Percentiles rank a stretch among this genome's conserved stretches.
Conservation (phyloP, 345 rosid species). For the Carallia brachiata region DNA sequence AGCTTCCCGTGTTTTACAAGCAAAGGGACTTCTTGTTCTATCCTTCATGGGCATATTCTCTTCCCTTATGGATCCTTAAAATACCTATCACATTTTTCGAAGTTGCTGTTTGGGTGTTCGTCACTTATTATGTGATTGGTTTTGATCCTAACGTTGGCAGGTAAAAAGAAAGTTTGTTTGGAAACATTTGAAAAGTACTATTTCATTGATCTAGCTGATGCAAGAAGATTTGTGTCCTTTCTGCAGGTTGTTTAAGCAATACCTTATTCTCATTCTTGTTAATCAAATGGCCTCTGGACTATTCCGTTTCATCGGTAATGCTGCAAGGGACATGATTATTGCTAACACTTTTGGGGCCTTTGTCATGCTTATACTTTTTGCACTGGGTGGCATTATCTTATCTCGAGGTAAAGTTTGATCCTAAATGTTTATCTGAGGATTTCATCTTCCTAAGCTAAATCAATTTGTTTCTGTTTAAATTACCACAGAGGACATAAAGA, state of each 20-base stretch:
- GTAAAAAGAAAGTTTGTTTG: slow-evolving; percentile 26
- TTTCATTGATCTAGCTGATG: not conserved
- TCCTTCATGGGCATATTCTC: slow-evolving; percentile 78
- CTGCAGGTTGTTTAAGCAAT: slow-evolving; percentile 63
- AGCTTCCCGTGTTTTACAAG: slow-evolving; percentile 86
- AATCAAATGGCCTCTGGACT: slow-evolving; percentile 63
- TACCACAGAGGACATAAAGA: slow-evolving; percentile 56
- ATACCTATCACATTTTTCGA: slow-evolving; percentile 65
- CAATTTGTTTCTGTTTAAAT: not conserved
- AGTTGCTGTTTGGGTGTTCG: slow-evolving; percentile 52
- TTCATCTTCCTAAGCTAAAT: not conserved
- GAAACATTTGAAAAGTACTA: not conserved
- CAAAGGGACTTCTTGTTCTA: slow-evolving; percentile 72
- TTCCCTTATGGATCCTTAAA: slow-evolving; percentile 81
- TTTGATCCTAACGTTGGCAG: slow-evolving; percentile 70
- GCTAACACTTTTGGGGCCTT: slow-evolving; percentile 60
- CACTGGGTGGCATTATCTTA: slow-evolving; percentile 58
- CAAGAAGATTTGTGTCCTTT: not conserved
- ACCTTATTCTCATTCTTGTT: slow-evolving; percentile 39
- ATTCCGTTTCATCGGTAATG: slow-evolving; percentile 49
- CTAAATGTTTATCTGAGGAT: not conserved
- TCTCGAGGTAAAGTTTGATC: slow-evolving; percentile 44
- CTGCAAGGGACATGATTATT: slow-evolving; percentile 52
- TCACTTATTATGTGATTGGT: slow-evolving; percentile 70
- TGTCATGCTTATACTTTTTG: slow-evolving; percentile 44